These are phyloP conservation scores for Euphrasia arctica DNA, from an alignment of 305 asterid genomes.

Conservation along the genomic window DNA sequence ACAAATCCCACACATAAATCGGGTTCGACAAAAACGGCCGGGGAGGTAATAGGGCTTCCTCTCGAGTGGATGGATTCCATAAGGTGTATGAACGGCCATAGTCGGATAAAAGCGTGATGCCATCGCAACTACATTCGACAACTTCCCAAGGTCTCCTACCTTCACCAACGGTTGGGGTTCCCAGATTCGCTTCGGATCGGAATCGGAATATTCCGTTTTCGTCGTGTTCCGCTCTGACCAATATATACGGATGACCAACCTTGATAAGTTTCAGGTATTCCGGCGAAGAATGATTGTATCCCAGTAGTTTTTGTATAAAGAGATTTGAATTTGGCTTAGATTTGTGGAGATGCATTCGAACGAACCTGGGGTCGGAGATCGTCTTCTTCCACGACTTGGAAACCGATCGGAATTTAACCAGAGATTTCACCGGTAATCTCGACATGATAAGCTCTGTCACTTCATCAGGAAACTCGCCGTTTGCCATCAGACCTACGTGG, in stretches of 20 bases:
- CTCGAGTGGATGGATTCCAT: background rate
- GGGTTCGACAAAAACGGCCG: background rate
- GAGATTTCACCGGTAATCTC: background rate
- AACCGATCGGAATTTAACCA: background rate
- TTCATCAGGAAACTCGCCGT: too few species aligned
- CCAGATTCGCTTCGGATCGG: background rate
- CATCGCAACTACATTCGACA: background rate
- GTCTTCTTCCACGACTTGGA: background rate
- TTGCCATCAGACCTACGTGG: too few species aligned
- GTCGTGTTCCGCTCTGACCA: background rate
- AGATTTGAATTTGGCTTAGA: background rate
- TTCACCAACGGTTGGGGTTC: background rate
- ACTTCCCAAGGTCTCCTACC: background rate
- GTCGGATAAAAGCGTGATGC: background rate
- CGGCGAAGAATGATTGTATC: background rate
- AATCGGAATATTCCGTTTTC: background rate
- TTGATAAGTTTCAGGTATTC: too few species aligned
- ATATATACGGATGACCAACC: background rate
- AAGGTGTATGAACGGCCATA: background rate
- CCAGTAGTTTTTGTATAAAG: background rate
- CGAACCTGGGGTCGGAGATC: background rate
- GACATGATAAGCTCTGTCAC: background rate
- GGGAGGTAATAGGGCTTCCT: background rate
- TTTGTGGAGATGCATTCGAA: background rate
- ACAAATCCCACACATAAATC: background rate